These are phyloP conservation scores for Penstemon eatonii DNA, from an alignment of 257 asterid species.

Conservation along the genomic window DNA sequence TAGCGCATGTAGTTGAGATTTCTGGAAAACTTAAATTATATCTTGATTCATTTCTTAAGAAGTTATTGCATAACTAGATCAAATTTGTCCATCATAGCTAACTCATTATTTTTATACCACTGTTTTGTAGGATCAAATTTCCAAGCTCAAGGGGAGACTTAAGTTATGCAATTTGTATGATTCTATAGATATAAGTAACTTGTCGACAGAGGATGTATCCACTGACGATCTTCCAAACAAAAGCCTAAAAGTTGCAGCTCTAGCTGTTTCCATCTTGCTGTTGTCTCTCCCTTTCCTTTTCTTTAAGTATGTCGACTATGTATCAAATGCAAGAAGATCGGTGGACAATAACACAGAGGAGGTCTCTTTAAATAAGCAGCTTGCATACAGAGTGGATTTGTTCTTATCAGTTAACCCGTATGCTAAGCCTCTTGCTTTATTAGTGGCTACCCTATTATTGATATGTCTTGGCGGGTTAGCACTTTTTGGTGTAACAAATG, in stretches of 20 bases:
- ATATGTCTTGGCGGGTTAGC: conserved; percentile 81
- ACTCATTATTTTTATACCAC: conserved; percentile 14
- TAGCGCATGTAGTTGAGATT: too few species aligned
- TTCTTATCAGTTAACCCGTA: conserved; percentile 81
- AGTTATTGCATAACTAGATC: not conserved
- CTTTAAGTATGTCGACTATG: conserved; percentile 62
- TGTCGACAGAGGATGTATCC: conserved; percentile 26
- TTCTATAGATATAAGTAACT: conserved; percentile 35
- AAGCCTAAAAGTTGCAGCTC: conserved; percentile 54
- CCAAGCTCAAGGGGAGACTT: conserved; percentile 51
- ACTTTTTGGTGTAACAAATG: conserved; percentile 79
- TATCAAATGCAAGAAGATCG: conserved; percentile 58
- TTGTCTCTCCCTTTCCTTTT: conserved; percentile 64
- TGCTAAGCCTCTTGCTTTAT: conserved; percentile 76
- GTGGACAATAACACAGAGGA: conserved; percentile 59
- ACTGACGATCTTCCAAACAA: conserved; percentile 33
- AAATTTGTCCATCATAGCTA: conserved; percentile 5
- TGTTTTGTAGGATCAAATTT: conserved; percentile 59
- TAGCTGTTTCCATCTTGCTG: conserved; percentile 50
- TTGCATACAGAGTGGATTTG: conserved; percentile 70
- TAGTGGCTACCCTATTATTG: conserved; percentile 73
- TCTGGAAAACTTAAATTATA: not conserved
- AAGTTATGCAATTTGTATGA: conserved; percentile 49
- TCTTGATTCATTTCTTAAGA: not conserved
- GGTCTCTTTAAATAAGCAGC: conserved; percentile 69